phyloP scores from a whole-genome alignment of 2,329 filamentous ascomycete genomes.

The Chaetomiaceae sp. region DNA sequence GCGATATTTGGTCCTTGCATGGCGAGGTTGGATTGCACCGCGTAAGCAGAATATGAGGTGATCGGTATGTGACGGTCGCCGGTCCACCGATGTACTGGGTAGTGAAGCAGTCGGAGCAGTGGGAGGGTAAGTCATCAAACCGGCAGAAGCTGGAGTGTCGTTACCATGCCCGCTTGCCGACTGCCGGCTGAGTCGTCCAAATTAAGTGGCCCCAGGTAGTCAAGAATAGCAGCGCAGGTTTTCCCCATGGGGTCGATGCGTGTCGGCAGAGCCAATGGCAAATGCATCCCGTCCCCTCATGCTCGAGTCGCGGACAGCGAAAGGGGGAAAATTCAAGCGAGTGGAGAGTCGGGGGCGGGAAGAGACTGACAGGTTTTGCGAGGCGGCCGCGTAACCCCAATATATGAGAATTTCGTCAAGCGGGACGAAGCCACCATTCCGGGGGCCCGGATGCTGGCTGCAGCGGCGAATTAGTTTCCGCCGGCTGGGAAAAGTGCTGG shows the following conservation, averaged over 20 bases:
- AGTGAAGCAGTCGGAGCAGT: not conserved
- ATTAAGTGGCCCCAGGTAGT: slow-evolving; percentile 21
- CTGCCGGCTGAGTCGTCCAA: slow-evolving; percentile 24
- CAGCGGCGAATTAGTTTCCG: slow-evolving; percentile 21
- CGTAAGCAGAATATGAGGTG: slow-evolving; percentile 7
- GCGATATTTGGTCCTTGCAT: slow-evolving; percentile 9
- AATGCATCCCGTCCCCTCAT: slow-evolving; percentile 14
- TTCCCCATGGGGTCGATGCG: slow-evolving; percentile 23
- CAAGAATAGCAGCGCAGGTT: slow-evolving; percentile 23
- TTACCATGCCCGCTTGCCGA: slow-evolving; percentile 19
- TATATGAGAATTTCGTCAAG: slow-evolving; percentile 24
- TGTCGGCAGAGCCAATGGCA: slow-evolving; percentile 22
- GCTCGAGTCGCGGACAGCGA: slow-evolving; percentile 17
- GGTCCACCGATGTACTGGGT: not conserved
- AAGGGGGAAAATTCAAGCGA: slow-evolving; percentile 4
- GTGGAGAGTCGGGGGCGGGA: slow-evolving; percentile 8
- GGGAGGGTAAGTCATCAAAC: slow-evolving; percentile 8
- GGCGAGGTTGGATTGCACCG: not conserved
- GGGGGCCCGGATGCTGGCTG: slow-evolving; percentile 24
- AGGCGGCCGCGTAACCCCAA: slow-evolving; percentile 28
- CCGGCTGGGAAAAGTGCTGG: slow-evolving; percentile 27
- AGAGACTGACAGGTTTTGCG: slow-evolving; percentile 1
- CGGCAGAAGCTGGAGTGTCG: slow-evolving; percentile 17
- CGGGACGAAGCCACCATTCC: slow-evolving; percentile 21
- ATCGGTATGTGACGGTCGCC: not conserved